Conservation (phyloP, 2,329 filamentous ascomycete species). For the Alternaria angustiovoidea region DNA sequence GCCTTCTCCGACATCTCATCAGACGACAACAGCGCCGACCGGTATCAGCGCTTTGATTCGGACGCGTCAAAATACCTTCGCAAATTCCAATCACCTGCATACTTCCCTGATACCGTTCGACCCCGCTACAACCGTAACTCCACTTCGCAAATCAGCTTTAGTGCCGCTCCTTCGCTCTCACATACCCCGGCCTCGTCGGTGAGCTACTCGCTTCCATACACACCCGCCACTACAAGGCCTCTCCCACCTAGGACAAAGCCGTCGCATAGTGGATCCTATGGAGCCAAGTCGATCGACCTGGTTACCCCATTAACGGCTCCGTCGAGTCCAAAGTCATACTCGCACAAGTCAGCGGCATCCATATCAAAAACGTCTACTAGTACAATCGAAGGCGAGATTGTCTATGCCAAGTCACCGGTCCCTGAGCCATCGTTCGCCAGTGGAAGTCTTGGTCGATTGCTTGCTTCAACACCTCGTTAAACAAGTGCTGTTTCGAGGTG, state of each 20-base stretch:
- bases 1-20: conserved; percentile 55
- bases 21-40: conserved; percentile 42
- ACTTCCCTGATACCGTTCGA: conserved; percentile 36
- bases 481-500: neutral
- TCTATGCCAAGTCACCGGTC: conserved; percentile 48
- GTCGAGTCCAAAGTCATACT: conserved; percentile 46
- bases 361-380: conserved; percentile 45
- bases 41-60: conserved; percentile 39
- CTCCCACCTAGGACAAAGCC: conserved; percentile 52
- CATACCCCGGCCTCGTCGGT: conserved; percentile 57
- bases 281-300: conserved; percentile 55
- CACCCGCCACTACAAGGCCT: conserved; percentile 47
- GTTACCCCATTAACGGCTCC: conserved; percentile 53
- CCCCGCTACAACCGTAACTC: conserved; percentile 49
- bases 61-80: conserved; percentile 55
- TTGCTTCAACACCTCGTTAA: conserved; percentile 38
- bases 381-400: conserved; percentile 48
- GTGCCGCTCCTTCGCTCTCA: conserved; percentile 54
- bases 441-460: conserved; percentile 49
- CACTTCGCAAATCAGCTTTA: conserved; percentile 47
- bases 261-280: conserved; percentile 47
- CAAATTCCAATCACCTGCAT: conserved; percentile 48
- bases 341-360: conserved; percentile 43
- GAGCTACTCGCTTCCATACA: conserved; percentile 56
- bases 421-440: conserved; percentile 45